Conservation (phyloP, 1,284 basidiomycete genomes). For the Apiotrichum gracile region DNA sequence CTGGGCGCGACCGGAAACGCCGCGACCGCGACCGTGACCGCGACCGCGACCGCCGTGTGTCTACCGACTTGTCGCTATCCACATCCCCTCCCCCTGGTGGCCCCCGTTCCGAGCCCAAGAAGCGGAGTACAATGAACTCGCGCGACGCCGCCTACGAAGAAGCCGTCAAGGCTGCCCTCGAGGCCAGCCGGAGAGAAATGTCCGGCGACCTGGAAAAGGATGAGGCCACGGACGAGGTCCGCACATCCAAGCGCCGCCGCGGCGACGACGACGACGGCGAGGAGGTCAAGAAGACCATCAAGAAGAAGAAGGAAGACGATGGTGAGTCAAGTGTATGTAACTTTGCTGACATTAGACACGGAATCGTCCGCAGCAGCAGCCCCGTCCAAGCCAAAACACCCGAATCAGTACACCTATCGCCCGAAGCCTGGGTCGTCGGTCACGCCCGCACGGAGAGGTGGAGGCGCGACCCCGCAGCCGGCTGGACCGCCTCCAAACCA, state of each 20-base stretch:
- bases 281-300: slow-evolving; percentile 13
- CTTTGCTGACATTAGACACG: slow-evolving; percentile 6
- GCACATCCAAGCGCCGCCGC: slow-evolving; percentile 46
- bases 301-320: slow-evolving; percentile 41
- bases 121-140: slow-evolving; percentile 95
- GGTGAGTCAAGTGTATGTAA: slow-evolving; percentile 20
- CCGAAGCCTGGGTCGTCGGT: slow-evolving; percentile 41
- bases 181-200: slow-evolving; percentile 40
- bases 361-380: slow-evolving; percentile 2
- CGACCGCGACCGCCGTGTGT: slow-evolving; percentile 8
- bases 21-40: too few species aligned
- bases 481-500: slow-evolving; percentile 27
- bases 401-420: slow-evolving; percentile 59
- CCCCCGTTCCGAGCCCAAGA: slow-evolving; percentile 54
- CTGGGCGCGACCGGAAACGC: slow-evolving; percentile 6
- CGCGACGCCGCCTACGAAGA: slow-evolving; percentile 91
- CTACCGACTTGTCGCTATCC: slow-evolving; percentile 15
- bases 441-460: slow-evolving; percentile 16
- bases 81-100: slow-evolving; percentile 7
- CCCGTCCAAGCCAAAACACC: slow-evolving; percentile 46
- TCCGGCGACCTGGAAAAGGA: slow-evolving; percentile 15
- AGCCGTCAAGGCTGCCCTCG: slow-evolving; percentile 57
- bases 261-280: slow-evolving; percentile 27
- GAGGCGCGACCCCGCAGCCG: slow-evolving; percentile 21
- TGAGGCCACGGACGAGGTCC: slow-evolving; percentile 8